phyloP scores from a whole-genome alignment of 2,329 filamentous ascomycete species.

The Dactylellina parvicollis region DNA sequence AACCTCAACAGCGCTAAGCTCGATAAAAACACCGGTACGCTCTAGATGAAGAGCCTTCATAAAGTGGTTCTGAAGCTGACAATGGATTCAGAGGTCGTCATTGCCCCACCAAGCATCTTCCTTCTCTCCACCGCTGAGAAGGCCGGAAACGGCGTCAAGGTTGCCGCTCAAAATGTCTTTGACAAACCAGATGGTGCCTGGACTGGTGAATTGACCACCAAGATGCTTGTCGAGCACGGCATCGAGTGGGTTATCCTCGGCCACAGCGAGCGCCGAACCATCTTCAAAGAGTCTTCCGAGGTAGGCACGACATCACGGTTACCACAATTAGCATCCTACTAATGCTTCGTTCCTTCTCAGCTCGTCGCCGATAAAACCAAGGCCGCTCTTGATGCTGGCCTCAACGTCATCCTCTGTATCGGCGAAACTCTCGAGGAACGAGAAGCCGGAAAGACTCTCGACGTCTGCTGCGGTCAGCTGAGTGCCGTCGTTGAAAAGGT shows the following conservation, averaged over 20 bases:
- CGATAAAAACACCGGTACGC: slow-evolving; percentile 77
- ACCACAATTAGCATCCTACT: too few species aligned
- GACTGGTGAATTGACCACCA: slow-evolving; percentile 94
- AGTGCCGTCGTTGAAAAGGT: slow-evolving; percentile 77
- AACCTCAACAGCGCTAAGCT: slow-evolving; percentile 87
- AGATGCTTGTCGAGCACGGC: slow-evolving; percentile 87
- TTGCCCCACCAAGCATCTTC: slow-evolving; percentile 90
- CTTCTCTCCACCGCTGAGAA: slow-evolving; percentile 80
- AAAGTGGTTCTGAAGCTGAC: slow-evolving; percentile 54
- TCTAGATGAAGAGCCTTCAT: slow-evolving; percentile 6
- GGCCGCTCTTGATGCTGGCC: slow-evolving; percentile 83
- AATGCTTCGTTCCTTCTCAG: too few species aligned
- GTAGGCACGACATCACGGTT: slow-evolving; percentile 61
- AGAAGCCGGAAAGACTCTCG: slow-evolving; percentile 83
- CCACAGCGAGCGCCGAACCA: slow-evolving; percentile 92
- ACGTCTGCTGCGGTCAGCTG: slow-evolving; percentile 85
- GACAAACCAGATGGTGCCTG: slow-evolving; percentile 97
- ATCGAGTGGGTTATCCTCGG: slow-evolving; percentile 92
- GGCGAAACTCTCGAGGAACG: slow-evolving; percentile 93
- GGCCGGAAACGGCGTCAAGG: slow-evolving; percentile 68
- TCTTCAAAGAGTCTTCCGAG: slow-evolving; percentile 85
- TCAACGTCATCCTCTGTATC: slow-evolving; percentile 95
- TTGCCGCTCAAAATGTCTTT: slow-evolving; percentile 96
- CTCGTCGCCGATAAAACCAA: slow-evolving; percentile 95
- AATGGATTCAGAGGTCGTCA: slow-evolving; percentile 79